Evolutionary conservation across 1,284 basidiomycete species (phyloP).

Genomic region (Microbotryum intermedium): DNA sequence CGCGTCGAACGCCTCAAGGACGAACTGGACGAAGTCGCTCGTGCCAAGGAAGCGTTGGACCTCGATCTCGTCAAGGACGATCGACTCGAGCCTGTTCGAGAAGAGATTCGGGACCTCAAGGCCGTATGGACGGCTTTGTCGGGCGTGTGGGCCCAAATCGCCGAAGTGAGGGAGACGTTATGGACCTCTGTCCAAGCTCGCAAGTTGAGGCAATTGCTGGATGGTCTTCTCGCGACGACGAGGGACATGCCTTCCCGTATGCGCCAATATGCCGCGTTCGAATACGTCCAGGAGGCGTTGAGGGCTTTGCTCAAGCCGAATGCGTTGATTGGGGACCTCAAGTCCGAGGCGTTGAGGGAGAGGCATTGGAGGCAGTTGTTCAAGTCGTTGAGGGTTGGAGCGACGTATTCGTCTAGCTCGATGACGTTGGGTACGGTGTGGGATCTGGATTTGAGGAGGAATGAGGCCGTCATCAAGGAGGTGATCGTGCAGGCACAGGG

Average conservation of each 20-base stretch:
- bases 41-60: slow-evolving; percentile 93
- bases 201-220: slow-evolving; percentile 88
- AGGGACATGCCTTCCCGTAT: slow-evolving; percentile 98
- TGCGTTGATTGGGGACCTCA: slow-evolving; percentile 78
- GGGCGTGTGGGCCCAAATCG: slow-evolving; percentile 90
- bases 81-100: slow-evolving; percentile 82
- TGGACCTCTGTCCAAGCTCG: slow-evolving; percentile 89
- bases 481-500: slow-evolving; percentile 97
- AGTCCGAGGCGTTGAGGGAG: slow-evolving; percentile 94
- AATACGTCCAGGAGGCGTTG: slow-evolving; percentile 90
- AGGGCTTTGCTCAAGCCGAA: slow-evolving; percentile 83
- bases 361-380: slow-evolving; percentile 97
- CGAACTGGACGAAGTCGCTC: slow-evolving; percentile 84
- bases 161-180: slow-evolving; percentile 74
- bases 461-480: slow-evolving; percentile 84
- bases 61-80: slow-evolving; percentile 84
- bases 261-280: slow-evolving; percentile 98
- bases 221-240: slow-evolving; percentile 75
- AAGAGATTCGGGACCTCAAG: slow-evolving; percentile 91
- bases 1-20: slow-evolving; percentile 83
- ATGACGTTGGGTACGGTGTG: slow-evolving; percentile 97
- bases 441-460: slow-evolving; percentile 89
- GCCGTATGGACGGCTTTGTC: slow-evolving; percentile 98
- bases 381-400: slow-evolving; percentile 61
- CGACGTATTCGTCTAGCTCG: slow-evolving; percentile 45